Conservation (phyloP, 257 asterid genomes). For the Leptodermis oblonga region DNA sequence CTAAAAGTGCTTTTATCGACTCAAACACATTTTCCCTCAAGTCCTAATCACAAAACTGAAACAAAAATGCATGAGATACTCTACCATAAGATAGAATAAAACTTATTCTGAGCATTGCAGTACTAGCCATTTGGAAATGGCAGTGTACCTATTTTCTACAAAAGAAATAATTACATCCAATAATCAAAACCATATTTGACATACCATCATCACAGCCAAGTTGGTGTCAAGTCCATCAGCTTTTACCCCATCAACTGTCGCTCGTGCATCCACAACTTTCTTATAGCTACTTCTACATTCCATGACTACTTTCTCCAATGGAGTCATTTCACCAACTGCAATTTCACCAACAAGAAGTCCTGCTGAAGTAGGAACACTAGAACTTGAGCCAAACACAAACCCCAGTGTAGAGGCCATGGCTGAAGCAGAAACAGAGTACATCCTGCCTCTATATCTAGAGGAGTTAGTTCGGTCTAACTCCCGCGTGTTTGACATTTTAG, state of each 20-base stretch:
- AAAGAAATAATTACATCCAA: neutral
- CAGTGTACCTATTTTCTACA: neutral
- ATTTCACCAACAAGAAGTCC: constrained; percentile 77
- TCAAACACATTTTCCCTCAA: neutral
- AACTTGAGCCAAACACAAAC: constrained; percentile 52
- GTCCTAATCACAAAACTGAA: neutral
- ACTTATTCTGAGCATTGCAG: constrained; percentile 5
- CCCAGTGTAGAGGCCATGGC: constrained; percentile 77
- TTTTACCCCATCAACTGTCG: constrained; percentile 87
- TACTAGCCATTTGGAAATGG: constrained; percentile 3
- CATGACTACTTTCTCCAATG: constrained; percentile 75
- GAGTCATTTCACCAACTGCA: constrained; percentile 71
- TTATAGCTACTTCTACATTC: constrained; percentile 78
- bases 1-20: neutral
- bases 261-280: constrained; percentile 72
- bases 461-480: constrained; percentile 40
- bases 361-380: constrained; percentile 38
- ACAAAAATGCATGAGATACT: neutral
- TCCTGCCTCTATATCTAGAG: constrained; percentile 35
- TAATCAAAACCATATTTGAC: neutral
- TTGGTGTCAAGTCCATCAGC: constrained; percentile 88
- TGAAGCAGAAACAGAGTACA: constrained; percentile 59
- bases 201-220: constrained; percentile 93
- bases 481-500: constrained; percentile 48
- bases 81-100: neutral